A percentile compares a stretch with the other conserved stretches of the same genome.
Conservation (phyloP, 106 monocot genomes). For the Phalaenopsis equestris region DNA sequence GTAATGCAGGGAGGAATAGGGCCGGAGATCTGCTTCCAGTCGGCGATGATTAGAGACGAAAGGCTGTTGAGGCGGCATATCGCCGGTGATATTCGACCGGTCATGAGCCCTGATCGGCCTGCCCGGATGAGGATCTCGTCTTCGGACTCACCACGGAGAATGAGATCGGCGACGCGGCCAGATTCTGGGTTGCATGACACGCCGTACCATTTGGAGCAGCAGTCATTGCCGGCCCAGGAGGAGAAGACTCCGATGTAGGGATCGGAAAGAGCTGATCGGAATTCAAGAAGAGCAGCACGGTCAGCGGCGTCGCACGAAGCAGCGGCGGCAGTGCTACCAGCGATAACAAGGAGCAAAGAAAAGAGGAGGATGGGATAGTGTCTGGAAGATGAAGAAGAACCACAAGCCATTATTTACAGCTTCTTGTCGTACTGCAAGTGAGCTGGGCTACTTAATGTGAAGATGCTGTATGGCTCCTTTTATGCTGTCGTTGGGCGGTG, state of each 20-base stretch:
- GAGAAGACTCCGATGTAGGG: slow-evolving; percentile 49
- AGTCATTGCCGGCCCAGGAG: slow-evolving; percentile 42
- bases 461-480: not conserved
- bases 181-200: slow-evolving; percentile 60
- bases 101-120: slow-evolving; percentile 56
- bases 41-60: slow-evolving; percentile 61
- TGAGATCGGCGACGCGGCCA: slow-evolving; percentile 41
- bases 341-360: slow-evolving; percentile 13
- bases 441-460: not conserved
- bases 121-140: slow-evolving; percentile 37
- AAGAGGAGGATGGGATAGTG: slow-evolving; percentile 7
- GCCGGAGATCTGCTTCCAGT: slow-evolving; percentile 79
- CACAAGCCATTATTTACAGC: not conserved
- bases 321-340: slow-evolving; percentile 4
- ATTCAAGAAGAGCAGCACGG: slow-evolving; percentile 31
- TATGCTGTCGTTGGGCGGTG: not conserved
- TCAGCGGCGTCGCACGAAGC: slow-evolving; percentile 26
- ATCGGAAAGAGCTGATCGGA: slow-evolving; percentile 38
- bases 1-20: slow-evolving; percentile 62
- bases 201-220: slow-evolving; percentile 81
- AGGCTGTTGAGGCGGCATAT: slow-evolving; percentile 59
- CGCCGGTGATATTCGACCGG: slow-evolving; percentile 45
- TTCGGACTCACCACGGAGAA: slow-evolving; percentile 44
- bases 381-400: not conserved
- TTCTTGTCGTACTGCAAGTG: not conserved